These are phyloP conservation scores for Lophiostoma macrostomum DNA, from an alignment of 495 filamentous ascomycete species.

Conservation along the genomic window DNA sequence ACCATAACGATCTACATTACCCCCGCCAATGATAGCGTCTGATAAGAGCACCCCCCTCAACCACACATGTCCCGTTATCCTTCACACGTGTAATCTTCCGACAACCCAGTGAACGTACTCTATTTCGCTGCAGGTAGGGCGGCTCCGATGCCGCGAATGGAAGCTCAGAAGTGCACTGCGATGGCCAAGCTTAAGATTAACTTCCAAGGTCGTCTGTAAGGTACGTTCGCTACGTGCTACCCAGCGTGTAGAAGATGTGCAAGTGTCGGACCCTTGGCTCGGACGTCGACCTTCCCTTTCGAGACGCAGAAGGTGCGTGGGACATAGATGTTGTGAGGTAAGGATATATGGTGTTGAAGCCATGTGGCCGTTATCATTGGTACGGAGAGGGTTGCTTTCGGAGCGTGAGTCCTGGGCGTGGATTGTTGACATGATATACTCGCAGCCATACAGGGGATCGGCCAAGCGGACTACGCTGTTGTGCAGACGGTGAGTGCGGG, in stretches of 20 bases:
- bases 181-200: background rate
- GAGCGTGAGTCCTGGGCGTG: background rate
- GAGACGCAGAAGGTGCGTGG: conserved; percentile 1
- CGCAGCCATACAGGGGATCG: conserved; percentile 3
- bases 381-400: background rate
- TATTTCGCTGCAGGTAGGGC: conserved; percentile 14
- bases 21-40: conserved; percentile 16
- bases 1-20: conserved; percentile 10
- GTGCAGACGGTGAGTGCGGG: background rate
- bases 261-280: conserved; percentile 1
- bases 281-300: conserved; percentile 10
- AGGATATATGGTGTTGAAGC: background rate
- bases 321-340: background rate
- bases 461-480: no score
- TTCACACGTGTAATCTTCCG: conserved; percentile 7
- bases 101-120: background rate
- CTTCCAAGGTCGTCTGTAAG: background rate
- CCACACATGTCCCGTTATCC: background rate
- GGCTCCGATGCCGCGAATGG: conserved; percentile 11
- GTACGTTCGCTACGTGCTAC: background rate
- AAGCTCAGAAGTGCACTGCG: background rate
- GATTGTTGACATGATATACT: background rate
- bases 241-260: conserved; percentile 17
- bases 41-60: conserved; percentile 13
- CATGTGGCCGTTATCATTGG: conserved; percentile 16